Evolutionary conservation across 768 basidiomycete species (phyloP).

Genomic region (Xanthoconium purpureum): DNA sequence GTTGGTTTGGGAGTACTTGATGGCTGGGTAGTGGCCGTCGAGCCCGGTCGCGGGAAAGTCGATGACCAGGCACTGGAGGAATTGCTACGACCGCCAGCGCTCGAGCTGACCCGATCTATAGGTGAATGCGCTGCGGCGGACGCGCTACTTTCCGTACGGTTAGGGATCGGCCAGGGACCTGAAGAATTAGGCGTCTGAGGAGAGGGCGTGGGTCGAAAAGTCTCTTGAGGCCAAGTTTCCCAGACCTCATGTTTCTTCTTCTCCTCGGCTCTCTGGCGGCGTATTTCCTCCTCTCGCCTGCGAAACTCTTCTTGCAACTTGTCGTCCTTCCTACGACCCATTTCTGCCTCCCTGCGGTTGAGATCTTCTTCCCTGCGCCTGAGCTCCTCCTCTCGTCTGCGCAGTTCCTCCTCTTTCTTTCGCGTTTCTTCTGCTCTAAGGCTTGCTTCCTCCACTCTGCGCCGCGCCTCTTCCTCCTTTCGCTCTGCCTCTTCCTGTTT

Average conservation of each 20-base stretch:
- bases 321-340: conserved; percentile 29
- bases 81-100: conserved; percentile 27
- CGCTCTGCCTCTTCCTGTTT: conserved; percentile 28
- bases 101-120: conserved; percentile 31
- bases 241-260: conserved; percentile 29
- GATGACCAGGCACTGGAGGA: conserved; percentile 29
- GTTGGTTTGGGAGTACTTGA: conserved; percentile 27
- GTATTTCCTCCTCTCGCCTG: conserved; percentile 32
- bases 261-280: conserved; percentile 30
- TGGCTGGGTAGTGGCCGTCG: conserved; percentile 25
- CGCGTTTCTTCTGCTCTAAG: conserved; percentile 23
- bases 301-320: conserved; percentile 28
- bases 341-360: conserved; percentile 30
- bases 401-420: conserved; percentile 27
- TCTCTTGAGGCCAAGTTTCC: conserved; percentile 29
- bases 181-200: conserved; percentile 30
- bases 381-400: conserved; percentile 28
- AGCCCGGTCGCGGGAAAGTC: conserved; percentile 27
- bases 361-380: conserved; percentile 33
- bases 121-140: conserved; percentile 32
- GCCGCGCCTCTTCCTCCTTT: conserved; percentile 32
- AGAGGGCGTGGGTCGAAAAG: conserved; percentile 20
- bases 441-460: conserved; percentile 26
- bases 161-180: conserved; percentile 32
- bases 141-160: conserved; percentile 32